phyloP scores from a whole-genome alignment of 2,329 filamentous ascomycete genomes.

The Drechslera avenae region DNA sequence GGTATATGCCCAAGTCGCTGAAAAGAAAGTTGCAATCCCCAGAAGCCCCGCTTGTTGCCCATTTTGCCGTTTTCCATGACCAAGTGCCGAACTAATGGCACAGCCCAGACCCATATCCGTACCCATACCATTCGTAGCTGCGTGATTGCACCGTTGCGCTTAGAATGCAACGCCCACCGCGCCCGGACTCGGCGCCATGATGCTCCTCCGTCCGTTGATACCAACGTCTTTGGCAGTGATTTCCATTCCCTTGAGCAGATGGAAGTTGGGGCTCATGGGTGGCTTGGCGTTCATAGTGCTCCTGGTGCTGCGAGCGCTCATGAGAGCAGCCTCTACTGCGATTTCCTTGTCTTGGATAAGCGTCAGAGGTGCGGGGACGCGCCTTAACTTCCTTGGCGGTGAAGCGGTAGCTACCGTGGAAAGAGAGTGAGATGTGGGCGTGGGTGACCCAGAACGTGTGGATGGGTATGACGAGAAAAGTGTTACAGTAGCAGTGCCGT shows the following conservation, averaged over 20 bases:
- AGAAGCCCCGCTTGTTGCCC: background rate
- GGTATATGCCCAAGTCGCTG: constrained; percentile 16
- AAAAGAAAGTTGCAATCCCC: background rate
- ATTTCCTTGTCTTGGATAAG: constrained; percentile 35
- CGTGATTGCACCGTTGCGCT: background rate
- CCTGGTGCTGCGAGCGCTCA: constrained; percentile 22
- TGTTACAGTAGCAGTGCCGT: constrained; percentile 39
- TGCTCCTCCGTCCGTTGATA: constrained; percentile 15
- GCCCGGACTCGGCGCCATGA: constrained; percentile 18
- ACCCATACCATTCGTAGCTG: background rate
- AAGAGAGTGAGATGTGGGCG: constrained; percentile 3
- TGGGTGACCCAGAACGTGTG: constrained; percentile 5
- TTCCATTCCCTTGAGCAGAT: constrained; percentile 40
- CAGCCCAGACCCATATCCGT: background rate
- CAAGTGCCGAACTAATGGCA: background rate
- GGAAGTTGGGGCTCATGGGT: constrained; percentile 34
- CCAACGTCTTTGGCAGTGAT: constrained; percentile 29
- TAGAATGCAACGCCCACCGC: constrained; percentile 46
- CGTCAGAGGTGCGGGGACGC: constrained; percentile 37
- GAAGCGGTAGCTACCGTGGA: constrained; percentile 9
- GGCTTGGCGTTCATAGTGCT: constrained; percentile 31
- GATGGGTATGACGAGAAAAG: constrained; percentile 30
- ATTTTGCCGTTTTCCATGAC: background rate
- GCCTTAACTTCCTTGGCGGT: constrained; percentile 26
- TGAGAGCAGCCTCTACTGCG: constrained; percentile 21